Percentiles rank a stretch among this genome's conserved stretches.
Conservation (phyloP, 352 stramenopile genomes). For the Aphanomyces invadans region DNA sequence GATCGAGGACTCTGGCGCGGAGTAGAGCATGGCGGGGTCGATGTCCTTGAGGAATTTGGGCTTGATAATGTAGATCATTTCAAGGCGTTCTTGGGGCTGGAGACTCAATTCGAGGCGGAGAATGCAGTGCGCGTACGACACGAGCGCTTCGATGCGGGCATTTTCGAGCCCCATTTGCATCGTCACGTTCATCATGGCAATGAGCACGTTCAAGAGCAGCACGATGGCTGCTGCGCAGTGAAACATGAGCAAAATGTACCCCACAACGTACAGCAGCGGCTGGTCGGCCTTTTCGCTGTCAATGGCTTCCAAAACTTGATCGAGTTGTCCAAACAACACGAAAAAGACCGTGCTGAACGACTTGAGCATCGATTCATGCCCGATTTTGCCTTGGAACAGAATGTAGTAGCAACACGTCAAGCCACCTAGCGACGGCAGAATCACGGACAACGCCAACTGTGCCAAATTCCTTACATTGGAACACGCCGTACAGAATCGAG, state of each 20-base stretch:
- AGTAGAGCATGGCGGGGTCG: background rate
- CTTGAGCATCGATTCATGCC: conserved; percentile 52
- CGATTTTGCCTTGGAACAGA: conserved; percentile 42
- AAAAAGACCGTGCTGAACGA: conserved; percentile 66
- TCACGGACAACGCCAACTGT: too few species aligned
- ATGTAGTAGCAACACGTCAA: conserved; percentile 69
- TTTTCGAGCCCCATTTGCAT: conserved; percentile 50
- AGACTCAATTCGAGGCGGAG: conserved; percentile 49
- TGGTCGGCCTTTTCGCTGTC: background rate
- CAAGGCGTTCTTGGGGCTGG: conserved; percentile 29
- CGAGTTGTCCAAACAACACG: conserved; percentile 64
- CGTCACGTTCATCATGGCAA: conserved; percentile 66
- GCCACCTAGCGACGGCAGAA: conserved; percentile 33
- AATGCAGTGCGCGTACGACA: conserved; percentile 45
- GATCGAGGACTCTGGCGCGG: background rate
- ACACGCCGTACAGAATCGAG: conserved; percentile 59
- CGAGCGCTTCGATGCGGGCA: conserved; percentile 47
- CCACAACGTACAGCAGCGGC: conserved; percentile 3
- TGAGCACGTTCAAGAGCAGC: conserved; percentile 62
- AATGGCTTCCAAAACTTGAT: conserved; percentile 17
- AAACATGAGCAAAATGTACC: conserved; percentile 35
- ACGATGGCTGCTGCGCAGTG: conserved; percentile 49
- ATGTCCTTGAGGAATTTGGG: conserved; percentile 17
- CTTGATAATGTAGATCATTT: conserved; percentile 34
- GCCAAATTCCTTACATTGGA: too few species aligned